Base-by-base conservation (phyloP, 2,329 filamentous ascomycete species). In the Onygenales sp. region DNA sequence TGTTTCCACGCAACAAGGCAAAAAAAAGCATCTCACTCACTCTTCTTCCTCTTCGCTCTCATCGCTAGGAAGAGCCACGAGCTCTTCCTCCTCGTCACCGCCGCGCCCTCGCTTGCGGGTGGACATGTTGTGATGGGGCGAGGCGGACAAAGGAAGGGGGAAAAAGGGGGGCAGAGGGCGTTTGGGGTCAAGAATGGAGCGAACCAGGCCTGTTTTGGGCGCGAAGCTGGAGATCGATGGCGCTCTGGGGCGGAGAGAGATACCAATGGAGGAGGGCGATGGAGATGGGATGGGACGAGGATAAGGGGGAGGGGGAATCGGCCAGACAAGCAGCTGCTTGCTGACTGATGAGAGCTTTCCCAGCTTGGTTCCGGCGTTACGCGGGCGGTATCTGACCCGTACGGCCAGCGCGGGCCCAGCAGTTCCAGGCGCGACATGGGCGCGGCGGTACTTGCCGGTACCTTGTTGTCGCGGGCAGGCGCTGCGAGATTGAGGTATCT, bases 31-130 rank as follows among this genome's bases (percentile, higher is more conserved):
- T 17, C 4, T 17, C 33, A 53, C 52, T 42, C 49, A 57, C 52
- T 77, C 74, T 61, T 76, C 74, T 67, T 77, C 74, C 54, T 75
- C 75, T 55, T 74, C 73, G 34, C 74, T 73, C 45, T 76, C 74
- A 44, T 75, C 73, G 9, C 75, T 76, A 51, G 74, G 74, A 40
- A 77, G 69, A 36, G 71, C 70, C 54, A 73, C 69, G 4, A 78
- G 67, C 58, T 75, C 70, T 52, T 73, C 70, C 53, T 68, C 73
- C 39, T 75, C 74, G 49, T 75, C 73, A 17, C 72, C 66, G 33
- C 77, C 74, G 56, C 73, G 71, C 67, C 74, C 73, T 70, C 77
- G 74, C 62, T 74, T 75, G 63, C 74, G 71, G 59, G 74, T 74
- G 21, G 72, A 67, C 74, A 75, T 76, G 36, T 52, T 65, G 50